phyloP scores from a whole-genome alignment of 176 grass and related monocot species.

The Carex myosuroides region DNA sequence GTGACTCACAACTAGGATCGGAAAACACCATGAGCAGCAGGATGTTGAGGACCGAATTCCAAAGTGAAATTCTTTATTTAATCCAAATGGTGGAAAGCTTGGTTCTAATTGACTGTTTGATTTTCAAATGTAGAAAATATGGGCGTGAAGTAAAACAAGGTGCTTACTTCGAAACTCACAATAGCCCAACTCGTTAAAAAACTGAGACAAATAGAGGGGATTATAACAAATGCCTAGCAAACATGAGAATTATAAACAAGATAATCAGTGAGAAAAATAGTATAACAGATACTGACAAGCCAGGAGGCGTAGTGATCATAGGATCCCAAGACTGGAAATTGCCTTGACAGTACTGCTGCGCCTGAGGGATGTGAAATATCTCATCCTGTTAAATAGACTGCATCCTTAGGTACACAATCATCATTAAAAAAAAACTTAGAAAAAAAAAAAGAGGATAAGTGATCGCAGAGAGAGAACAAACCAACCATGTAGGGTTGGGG shows the following conservation, averaged over 20 bases:
- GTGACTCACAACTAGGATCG: too few relatives aligned
- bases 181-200: not conserved
- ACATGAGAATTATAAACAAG: slow-evolving; percentile 5
- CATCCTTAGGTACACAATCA: slow-evolving; percentile 11
- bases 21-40: too few relatives aligned
- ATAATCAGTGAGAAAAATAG: not conserved
- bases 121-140: too few relatives aligned
- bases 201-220: not conserved
- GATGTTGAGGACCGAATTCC: too few relatives aligned
- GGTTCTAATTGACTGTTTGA: too few relatives aligned
- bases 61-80: too few relatives aligned
- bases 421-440: not conserved
- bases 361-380: slow-evolving; percentile 94
- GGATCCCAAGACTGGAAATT: slow-evolving; percentile 67
- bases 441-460: not conserved
- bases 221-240: not conserved
- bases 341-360: slow-evolving; percentile 50
- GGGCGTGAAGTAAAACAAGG: too few relatives aligned
- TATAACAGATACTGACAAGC: slow-evolving; percentile 43
- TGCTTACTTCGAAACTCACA: too few relatives aligned
- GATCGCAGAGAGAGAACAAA: not conserved
- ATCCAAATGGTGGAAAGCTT: too few relatives aligned
- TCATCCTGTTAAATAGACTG: slow-evolving; percentile 43
- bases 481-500: slow-evolving; percentile 80
- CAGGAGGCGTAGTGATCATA: slow-evolving; percentile 95